Evolutionary conservation across 2,329 filamentous ascomycete genomes (phyloP), one percentile per base, ranked within the genome.

Genomic region (Nothophoma quercina): DNA sequence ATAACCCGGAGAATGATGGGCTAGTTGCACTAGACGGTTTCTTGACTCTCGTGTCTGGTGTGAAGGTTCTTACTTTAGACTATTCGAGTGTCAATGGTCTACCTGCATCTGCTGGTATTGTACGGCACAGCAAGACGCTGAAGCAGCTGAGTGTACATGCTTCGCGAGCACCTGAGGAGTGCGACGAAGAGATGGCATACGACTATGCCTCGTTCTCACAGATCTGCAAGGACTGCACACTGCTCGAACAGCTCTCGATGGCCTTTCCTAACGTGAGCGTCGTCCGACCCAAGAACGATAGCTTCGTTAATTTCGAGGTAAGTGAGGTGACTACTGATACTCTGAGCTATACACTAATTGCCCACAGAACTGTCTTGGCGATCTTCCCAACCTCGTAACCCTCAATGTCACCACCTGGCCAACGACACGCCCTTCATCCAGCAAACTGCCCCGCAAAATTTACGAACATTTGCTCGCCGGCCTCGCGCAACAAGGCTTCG

Each of bases 401-500:
- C 64, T 81, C 15, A 78, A 81, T 53, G 77, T 81, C 55, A 78
- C 77, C 0, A 79, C 76, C 4, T 81, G 79, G 76, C 79, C 79
- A 5, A 78, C 61, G 18, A 79, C 77, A 56, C 71, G 67, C 30
- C 76, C 76, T 1, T 74, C 70, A 3, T 71, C 75, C 35, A 66
- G 63, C 7, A 68, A 75, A 23, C 65, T 80, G 4, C 76, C 77
- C 0, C 72, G 75, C 29, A 70, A 74, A 47, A 68, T 79, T 12
- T 81, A 81, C 60, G 77, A 80, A 56, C 72, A 75, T 35, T 66
- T 80, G 6, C 71, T 81, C n/a, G 70, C 73, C 34, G 66, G 68
- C 8, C 59, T 76, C 32, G 75, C 75, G 2, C 72, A 77, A 33
- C 68, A 70, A 46, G 68, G 70, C 1, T 75, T 75, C 50, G 72